Base-by-base conservation (phyloP, 768 basidiomycete genomes). In the Mrakia frigida region DNA sequence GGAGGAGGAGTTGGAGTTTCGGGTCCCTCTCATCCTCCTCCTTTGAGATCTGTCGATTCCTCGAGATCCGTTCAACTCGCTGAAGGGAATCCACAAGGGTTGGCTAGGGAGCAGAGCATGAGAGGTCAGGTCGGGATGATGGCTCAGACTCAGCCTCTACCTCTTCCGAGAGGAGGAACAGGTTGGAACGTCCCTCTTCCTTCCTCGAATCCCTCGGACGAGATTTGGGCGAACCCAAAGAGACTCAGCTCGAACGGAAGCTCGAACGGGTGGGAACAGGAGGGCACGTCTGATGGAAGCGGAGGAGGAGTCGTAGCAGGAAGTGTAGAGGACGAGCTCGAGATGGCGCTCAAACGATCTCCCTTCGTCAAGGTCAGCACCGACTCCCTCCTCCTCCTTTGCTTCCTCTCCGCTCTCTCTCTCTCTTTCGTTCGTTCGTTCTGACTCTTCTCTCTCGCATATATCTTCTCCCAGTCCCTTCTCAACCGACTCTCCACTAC, bases 81-180 rank as follows among this genome's bases (percentile, higher is more conserved):
- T n/a, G 70, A 72, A 1, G 35, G 41, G 28, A 53, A 50, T 21
- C 46, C 11, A 41, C 14, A 37, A 41, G 33, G 39, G 2, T 50
- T 70, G 9, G n/a, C 39, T 16, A 50, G 70, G 50, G 70, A 70
- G 31, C 70, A 72, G 53, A 72, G 70, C 53, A 35, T 59, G 53
- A n/a, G 70, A 56, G 53, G 52, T 16, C 35, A 46, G 13, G 35
- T 72, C 28, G 70, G 70, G 6, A 31, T 23, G 33, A 72, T 59
- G 53, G 31, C 9, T 10, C 33, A 46, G 56, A 25, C 56, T 56
- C 56, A 56, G 23, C 56, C 65, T 16, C 39, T 68, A 3, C 65
- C 65, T 41, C 39, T 39, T 41, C 65, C 65, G 16, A 23, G 35
- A 3, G 65, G 52, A 43, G 46, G 23, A 52, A 14, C 31, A 37